Evolutionary conservation across 495 filamentous ascomycete species (phyloP).

Genomic region (Rostrohypoxylon terebratum): DNA sequence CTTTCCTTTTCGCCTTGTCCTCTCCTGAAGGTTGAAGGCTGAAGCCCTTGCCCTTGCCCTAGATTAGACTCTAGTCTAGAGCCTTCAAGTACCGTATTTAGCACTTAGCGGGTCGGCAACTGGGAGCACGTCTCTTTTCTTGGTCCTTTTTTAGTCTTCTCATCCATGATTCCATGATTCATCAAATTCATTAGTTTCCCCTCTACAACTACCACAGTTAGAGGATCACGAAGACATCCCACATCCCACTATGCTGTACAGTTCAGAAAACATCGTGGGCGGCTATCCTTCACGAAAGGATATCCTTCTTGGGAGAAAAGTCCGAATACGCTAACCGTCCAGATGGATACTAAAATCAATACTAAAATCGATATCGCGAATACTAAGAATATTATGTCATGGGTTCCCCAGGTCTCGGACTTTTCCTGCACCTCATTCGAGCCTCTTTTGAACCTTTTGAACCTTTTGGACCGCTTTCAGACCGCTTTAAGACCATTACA

Average conservation of each 20-base stretch:
- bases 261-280: background rate
- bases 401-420: constrained; percentile 6
- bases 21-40: too few relatives aligned
- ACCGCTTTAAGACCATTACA: background rate
- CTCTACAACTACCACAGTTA: background rate
- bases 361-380: background rate
- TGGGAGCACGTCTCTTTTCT: background rate
- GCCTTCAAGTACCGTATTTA: background rate
- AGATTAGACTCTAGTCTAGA: too few relatives aligned
- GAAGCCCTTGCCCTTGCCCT: too few relatives aligned
- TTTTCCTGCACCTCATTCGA: background rate
- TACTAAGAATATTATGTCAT: constrained; percentile 6
- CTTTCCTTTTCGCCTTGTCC: too few relatives aligned
- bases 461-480: background rate
- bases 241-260: too few relatives aligned
- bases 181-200: constrained; percentile 5
- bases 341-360: background rate
- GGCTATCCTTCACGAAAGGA: constrained; percentile 20
- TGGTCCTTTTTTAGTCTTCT: background rate
- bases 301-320: constrained; percentile 24
- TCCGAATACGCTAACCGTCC: constrained; percentile 1
- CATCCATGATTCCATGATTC: background rate
- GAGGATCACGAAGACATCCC: background rate
- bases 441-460: background rate
- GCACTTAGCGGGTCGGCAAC: background rate